Conservation (phyloP, 176 grass and related monocot species). For the Panicum miliaceum region DNA sequence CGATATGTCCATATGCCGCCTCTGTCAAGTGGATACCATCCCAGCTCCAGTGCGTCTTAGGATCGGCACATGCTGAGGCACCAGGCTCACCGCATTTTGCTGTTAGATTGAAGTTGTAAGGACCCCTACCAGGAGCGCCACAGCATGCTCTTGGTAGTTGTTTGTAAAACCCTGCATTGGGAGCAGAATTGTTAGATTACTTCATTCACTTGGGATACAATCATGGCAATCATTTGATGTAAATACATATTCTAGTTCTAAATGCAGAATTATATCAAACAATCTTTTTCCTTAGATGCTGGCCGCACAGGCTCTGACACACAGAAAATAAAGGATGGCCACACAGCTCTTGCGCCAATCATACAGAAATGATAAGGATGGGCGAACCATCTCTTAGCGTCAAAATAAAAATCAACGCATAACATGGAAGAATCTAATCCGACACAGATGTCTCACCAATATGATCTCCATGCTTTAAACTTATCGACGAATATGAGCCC, state of each 20-base stretch:
- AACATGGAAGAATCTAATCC: conserved; percentile 6
- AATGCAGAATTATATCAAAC: not conserved
- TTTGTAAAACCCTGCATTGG: conserved; percentile 63
- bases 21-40: conserved; percentile 92
- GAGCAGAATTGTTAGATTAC: conserved; percentile 19
- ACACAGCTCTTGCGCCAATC: conserved; percentile 11
- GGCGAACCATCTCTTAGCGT: conserved; percentile 25
- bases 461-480: not conserved
- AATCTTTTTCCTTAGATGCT: not conserved
- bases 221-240: not conserved
- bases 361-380: conserved; percentile 28
- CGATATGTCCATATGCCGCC: conserved; percentile 69
- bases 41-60: conserved; percentile 85
- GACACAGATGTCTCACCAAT: conserved; percentile 28
- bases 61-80: conserved; percentile 56
- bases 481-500: not conserved
- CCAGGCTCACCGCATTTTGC: conserved; percentile 73
- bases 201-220: conserved; percentile 11
- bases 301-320: not conserved
- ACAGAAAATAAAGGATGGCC: not conserved
- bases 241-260: conserved; percentile 15
- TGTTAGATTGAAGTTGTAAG: conserved; percentile 91
- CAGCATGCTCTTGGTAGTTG: conserved; percentile 78
- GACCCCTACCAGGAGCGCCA: conserved; percentile 51
- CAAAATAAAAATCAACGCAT: not conserved